A percentile compares a stretch with the other conserved stretches of the same genome.
These are phyloP conservation scores for Maudiozyma pseudohumilis DNA, from an alignment of 805 yeast species.

Conservation along the genomic window DNA sequence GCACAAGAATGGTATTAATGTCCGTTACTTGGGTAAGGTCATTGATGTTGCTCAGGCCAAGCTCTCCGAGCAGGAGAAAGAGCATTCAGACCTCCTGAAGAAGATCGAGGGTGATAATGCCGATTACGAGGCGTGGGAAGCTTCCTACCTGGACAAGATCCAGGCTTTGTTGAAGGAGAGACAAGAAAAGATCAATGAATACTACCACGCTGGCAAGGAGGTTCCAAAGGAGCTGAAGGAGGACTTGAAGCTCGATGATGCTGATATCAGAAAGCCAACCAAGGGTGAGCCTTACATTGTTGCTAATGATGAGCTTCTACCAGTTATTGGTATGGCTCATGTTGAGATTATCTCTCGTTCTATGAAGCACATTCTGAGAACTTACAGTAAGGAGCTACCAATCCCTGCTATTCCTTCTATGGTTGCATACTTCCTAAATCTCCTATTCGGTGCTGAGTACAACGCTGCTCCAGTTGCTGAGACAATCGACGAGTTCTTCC, in stretches of 20 bases:
- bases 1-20: constrained; percentile 77
- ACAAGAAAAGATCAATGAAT: constrained; percentile 27
- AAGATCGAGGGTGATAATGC: constrained; percentile 21
- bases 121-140: constrained; percentile 30
- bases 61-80: constrained; percentile 15
- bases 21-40: constrained; percentile 70
- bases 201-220: constrained; percentile 27
- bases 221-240: constrained; percentile 29
- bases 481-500: constrained; percentile 39
- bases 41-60: constrained; percentile 27
- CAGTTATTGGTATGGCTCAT: constrained; percentile 39
- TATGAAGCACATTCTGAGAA: constrained; percentile 62
- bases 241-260: constrained; percentile 26
- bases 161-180: constrained; percentile 28
- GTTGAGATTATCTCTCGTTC: constrained; percentile 74
- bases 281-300: constrained; percentile 28
- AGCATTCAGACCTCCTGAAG: constrained; percentile 18
- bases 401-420: constrained; percentile 45
- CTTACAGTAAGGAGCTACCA: constrained; percentile 38
- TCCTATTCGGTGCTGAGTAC: constrained; percentile 46
- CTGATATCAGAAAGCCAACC: constrained; percentile 28
- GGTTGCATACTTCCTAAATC: constrained; percentile 63
- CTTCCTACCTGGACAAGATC: constrained; percentile 21
- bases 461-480: constrained; percentile 33
- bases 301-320: constrained; percentile 31